Base-by-base conservation (phyloP, 139 green algal species). In the Chlamydomonas asymmetrica region DNA sequence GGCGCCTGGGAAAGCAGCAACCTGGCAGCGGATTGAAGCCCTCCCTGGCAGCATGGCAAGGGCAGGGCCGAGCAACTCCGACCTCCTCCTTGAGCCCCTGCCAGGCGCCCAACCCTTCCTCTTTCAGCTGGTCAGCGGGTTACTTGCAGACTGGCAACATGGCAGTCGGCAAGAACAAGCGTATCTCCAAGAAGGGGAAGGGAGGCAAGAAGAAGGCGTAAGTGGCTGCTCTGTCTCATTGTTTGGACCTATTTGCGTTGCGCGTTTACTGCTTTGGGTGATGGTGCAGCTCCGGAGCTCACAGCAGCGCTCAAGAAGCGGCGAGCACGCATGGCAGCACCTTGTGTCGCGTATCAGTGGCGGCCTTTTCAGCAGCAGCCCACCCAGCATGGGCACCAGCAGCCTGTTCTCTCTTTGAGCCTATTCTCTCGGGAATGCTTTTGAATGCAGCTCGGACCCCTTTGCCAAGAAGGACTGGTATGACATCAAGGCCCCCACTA, bases 401-500 rank as follows among this genome's bases (percentile, higher is more conserved):
- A 35, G 29, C 4, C 38, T 16, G 5, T 8, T 32, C 39, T 16
- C 66, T 74, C 48, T 52, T 39, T 25, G 48, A 31, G 5, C 48
- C 66, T 56, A 25, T 9, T 31, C n/a, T 32, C 34, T 22, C 38
- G 68, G 9, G n/a, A 56, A 56, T 57, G 64, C 56, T 41, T 57
- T 69, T 69, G 57, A 67, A 59, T 32, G 75, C 92, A 98, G 94
- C 64, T 83, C 91, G 29, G 97, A 99, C 84, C 96, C 97, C 66
- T 99, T 99, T 90, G 82, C 89, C 59, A 98, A 98, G 92, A 99
- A 99, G 94, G 96, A 99, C 87, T 99, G 97, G 96, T 99, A 99
- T 93, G 93, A 98, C 79, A 92, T 99, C 84, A 99, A 99, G 92
- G 97, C 97, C 13, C 97, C 97, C 61, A 93, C 85, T 80, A 93